These are phyloP conservation scores for Ceratocystis eucalypticola DNA, from an alignment of 2,329 filamentous ascomycete genomes.

Conservation along the genomic window DNA sequence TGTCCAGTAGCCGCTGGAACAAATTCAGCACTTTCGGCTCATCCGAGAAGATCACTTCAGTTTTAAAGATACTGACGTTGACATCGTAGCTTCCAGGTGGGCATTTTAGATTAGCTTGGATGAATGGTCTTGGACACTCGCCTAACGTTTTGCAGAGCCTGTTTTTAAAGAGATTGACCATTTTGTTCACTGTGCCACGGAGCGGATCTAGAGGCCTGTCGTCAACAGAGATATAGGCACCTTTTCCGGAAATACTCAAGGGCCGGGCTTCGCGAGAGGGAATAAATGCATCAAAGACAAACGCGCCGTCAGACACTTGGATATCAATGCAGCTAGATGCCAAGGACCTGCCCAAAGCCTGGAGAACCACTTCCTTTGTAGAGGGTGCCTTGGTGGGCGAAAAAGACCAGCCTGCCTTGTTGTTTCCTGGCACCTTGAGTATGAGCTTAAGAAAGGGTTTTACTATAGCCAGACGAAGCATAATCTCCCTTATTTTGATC, in stretches of 20 bases:
- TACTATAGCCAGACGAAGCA: constrained; percentile 53
- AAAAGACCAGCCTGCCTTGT: constrained; percentile 45
- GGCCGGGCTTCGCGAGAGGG: constrained; percentile 37
- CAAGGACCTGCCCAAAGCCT: constrained; percentile 46
- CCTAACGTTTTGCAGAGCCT: constrained; percentile 29
- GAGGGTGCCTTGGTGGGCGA: constrained; percentile 38
- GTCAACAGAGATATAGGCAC: constrained; percentile 54
- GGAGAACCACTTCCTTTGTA: constrained; percentile 44
- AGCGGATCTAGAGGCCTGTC: constrained; percentile 46
- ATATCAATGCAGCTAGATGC: constrained; percentile 40
- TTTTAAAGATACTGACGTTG: constrained; percentile 59
- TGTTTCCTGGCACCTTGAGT: constrained; percentile 45
- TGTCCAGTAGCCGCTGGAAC: constrained; percentile 34
- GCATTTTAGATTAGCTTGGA: constrained; percentile 51
- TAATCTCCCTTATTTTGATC: constrained; percentile 42
- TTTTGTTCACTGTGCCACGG: constrained; percentile 45
- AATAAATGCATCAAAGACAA: constrained; percentile 42
- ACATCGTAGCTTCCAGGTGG: constrained; percentile 51
- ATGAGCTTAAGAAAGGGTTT: constrained; percentile 48
- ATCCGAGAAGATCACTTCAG: constrained; percentile 55
- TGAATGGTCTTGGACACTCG: constrained; percentile 41
- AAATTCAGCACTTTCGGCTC: constrained; percentile 33
- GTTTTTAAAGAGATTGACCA: constrained; percentile 40
- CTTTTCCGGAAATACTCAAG: constrained; percentile 32
- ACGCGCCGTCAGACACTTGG: constrained; percentile 26